Base-by-base conservation (phyloP, 805 yeast genomes). In the Candida chilensis region DNA sequence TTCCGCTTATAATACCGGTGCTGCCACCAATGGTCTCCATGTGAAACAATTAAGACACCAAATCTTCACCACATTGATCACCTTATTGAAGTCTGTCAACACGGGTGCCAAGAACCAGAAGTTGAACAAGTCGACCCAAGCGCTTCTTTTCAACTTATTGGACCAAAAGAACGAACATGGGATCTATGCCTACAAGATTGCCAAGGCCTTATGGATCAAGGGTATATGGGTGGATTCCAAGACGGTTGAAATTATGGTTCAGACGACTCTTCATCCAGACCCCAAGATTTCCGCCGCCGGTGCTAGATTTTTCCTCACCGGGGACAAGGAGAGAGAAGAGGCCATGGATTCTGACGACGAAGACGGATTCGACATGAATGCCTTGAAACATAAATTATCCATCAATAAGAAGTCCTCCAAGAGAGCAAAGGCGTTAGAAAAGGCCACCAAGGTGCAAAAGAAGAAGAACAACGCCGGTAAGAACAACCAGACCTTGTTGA, bases 191-290 rank as follows among this genome's bases (percentile, higher is more conserved):
- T 84, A 96, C 3, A 88, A 86, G 47, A 61, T 92, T 34, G 87
- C 96, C 4, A 73, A 97, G 50, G 97, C 92, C 54, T 63, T 92
- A 30, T 92, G 99, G 99, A 74, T 95, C 62, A 72, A 97, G 50
- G 95, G 95, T 48, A 83, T 92, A 35, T 92, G 99, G 99, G 96
- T 87, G 53, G 99, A 92, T 52, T 73, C 95, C 0, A 68, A 96
- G 45, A 81, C 97, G 0, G 95, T 92, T n/a, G 98, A 92, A 55
- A 76, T 92, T 47, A 88, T 92, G 97, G 80, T 94, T 2, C 92
- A 86, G 44, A 96, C 97, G 1, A 86, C 96, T 2, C 57, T 85
- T 37, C 96, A 87, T 47, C 78, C 80, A 11, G 95, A 92, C 45
- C 63, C 67, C 11, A 92, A 92, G 57, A 92, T 92, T 28, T 80